Percentiles rank a stretch among this genome's conserved stretches.
Conservation (phyloP, 2,329 filamentous ascomycete species). For the Fusarium succisae region DNA sequence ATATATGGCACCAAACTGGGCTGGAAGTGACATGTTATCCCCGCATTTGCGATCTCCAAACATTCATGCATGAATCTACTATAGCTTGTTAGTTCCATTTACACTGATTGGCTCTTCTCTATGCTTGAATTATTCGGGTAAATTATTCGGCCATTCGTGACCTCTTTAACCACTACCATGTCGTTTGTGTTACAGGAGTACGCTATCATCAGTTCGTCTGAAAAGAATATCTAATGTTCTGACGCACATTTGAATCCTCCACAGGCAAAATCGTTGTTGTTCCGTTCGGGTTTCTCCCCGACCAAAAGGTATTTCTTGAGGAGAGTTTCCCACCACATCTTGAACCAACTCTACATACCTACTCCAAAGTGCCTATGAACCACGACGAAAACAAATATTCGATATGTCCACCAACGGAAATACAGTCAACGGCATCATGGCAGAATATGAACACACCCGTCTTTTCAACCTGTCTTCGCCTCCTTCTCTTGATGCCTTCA, state of each 20-base stretch:
- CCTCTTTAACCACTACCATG: background rate
- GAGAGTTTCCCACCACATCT: background rate
- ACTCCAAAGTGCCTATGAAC: background rate
- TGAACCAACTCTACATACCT: background rate
- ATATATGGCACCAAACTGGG: background rate
- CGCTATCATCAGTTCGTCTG: background rate
- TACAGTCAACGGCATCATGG: background rate
- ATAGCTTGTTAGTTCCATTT: background rate
- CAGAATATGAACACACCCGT: slow-evolving; percentile 23
- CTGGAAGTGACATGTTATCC: background rate
- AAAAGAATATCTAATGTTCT: too few relatives aligned
- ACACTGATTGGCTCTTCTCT: background rate
- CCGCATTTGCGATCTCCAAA: background rate
- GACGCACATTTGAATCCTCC: background rate
- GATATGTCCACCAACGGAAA: slow-evolving; percentile 7
- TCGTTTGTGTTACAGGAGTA: background rate
- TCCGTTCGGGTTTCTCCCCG: slow-evolving; percentile 4
- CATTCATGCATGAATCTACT: background rate
- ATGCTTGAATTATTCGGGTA: background rate
- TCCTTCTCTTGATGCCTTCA: slow-evolving; percentile 55
- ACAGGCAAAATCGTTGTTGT: too few relatives aligned
- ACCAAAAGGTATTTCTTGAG: background rate
- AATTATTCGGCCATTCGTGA: slow-evolving; percentile 1
- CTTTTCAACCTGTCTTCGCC: slow-evolving; percentile 40
- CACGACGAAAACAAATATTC: background rate